Conservation (phyloP, 768 basidiomycete species). For the Strobilomyces dryophilus region DNA sequence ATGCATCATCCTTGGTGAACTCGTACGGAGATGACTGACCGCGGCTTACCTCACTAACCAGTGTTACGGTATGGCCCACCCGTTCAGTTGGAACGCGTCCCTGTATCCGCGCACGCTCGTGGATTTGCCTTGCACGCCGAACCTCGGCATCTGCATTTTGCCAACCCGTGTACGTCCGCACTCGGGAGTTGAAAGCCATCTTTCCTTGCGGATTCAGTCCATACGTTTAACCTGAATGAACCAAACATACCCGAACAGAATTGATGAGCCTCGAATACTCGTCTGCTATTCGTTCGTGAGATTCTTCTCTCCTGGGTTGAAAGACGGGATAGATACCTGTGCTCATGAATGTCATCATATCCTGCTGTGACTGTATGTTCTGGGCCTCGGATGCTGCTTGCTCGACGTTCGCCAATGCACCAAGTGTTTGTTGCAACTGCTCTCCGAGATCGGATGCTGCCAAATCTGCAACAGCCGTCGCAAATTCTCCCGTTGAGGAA, state of each 20-base stretch:
- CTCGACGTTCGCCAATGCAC: slow-evolving; percentile 70
- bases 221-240: neutral
- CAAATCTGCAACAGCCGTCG: slow-evolving; percentile 64
- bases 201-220: slow-evolving; percentile 26
- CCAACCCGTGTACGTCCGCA: slow-evolving; percentile 79
- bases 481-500: slow-evolving; percentile 71
- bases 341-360: slow-evolving; percentile 75
- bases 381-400: slow-evolving; percentile 70
- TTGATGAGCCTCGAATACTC: slow-evolving; percentile 91
- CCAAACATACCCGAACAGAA: slow-evolving; percentile 68
- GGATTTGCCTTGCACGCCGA: slow-evolving; percentile 63
- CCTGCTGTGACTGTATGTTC: slow-evolving; percentile 72
- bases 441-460: slow-evolving; percentile 72
- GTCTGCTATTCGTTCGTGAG: slow-evolving; percentile 48
- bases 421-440: slow-evolving; percentile 66
- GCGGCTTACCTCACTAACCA: slow-evolving; percentile 71
- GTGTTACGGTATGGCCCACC: slow-evolving; percentile 65
- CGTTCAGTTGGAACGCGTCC: slow-evolving; percentile 70
- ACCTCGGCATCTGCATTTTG: slow-evolving; percentile 76
- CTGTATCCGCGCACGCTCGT: slow-evolving; percentile 80
- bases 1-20: neutral
- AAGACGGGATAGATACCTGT: slow-evolving; percentile 44
- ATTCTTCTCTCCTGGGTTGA: neutral
- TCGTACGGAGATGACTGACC: neutral
- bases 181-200: slow-evolving; percentile 85